Base-by-base conservation (phyloP, 2,329 filamentous ascomycete genomes). In the Fusarium domesticum region DNA sequence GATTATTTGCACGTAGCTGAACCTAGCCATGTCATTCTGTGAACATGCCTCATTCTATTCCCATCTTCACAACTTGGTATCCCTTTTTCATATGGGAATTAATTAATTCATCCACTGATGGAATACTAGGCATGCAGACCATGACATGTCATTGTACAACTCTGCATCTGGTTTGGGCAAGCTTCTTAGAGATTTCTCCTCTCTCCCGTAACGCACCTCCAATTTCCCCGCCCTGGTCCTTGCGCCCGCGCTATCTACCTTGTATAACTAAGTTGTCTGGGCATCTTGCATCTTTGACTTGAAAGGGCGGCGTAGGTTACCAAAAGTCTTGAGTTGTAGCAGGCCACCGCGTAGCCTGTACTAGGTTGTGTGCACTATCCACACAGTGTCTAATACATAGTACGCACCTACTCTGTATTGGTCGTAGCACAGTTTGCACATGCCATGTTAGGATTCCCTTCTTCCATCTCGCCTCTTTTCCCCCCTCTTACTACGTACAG, bases 141-240 rank as follows among this genome's bases (percentile, higher is more conserved):
- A n/a, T 28, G 7, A 28, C 23, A 28, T 28, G 23, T 28, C 8
- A 28, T 28, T 18, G 31, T 20, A 25, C n/a, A 42, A 18, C 18
- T 20, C 39, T 4, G 33, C 17, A 36, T 33, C 49, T 53, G 38
- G 31, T 42, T 50, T 14, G 40, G n/a, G n/a, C n/a, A n/a, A n/a
- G n/a, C 23, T 34, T 25, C 20, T 33, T 35, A n/a, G n/a, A n/a
- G n/a, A n/a, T 39, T 42, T 37, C 50, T 49, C 35, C 46, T 45
- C 47, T 47, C 47, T 53, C 45, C 50, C n/a, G n/a, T n/a, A n/a
- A n/a, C n/a, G n/a, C n/a, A 52, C 57, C 57, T 59, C 57, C 57
- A 59, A 59, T 59, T 59, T 59, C 57, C 57, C 57, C 57, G 54
- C 57, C 57, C 54, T 58, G 57, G 57, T 51, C 57, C 53, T 59